Evolutionary conservation across 495 filamentous ascomycete genomes (phyloP).

Genomic region (Tetracladium setigerum): DNA sequence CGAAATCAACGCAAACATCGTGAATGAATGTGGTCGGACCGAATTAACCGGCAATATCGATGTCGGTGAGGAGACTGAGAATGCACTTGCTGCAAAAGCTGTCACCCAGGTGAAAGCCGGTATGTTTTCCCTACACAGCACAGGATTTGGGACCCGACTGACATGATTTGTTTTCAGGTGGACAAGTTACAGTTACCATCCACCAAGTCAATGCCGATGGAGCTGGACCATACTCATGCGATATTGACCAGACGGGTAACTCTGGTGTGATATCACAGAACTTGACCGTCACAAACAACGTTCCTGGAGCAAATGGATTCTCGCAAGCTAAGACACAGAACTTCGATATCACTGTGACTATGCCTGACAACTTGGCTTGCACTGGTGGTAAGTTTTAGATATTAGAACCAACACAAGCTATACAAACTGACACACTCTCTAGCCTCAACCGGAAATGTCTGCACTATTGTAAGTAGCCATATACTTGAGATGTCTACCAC

Average conservation of each 20-base stretch:
- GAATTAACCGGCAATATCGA: conserved; percentile 46
- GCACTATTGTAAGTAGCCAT: conserved; percentile 32
- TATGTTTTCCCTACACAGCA: conserved; percentile 4
- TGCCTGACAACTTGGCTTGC: conserved; percentile 33
- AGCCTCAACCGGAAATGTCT: conserved; percentile 45
- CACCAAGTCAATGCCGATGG: conserved; percentile 50
- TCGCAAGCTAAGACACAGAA: conserved; percentile 36
- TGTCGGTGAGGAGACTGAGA: conserved; percentile 44
- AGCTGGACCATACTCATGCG: conserved; percentile 45
- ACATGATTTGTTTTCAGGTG: background rate
- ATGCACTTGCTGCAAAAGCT: conserved; percentile 31
- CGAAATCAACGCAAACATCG: conserved; percentile 36
- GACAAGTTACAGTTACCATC: conserved; percentile 32
- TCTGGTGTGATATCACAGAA: conserved; percentile 33
- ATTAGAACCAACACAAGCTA: background rate
- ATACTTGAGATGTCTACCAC: too few relatives aligned
- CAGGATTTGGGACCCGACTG: background rate
- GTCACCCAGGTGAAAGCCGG: conserved; percentile 38
- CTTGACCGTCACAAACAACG: conserved; percentile 35
- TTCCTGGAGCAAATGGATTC: conserved; percentile 38
- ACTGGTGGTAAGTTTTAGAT: conserved; percentile 28
- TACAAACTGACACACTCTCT: background rate
- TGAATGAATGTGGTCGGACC: conserved; percentile 42
- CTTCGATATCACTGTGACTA: conserved; percentile 37
- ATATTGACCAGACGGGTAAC: conserved; percentile 37